These are phyloP conservation scores for Penicillium oxalicum DNA, from an alignment of 2,329 filamentous ascomycete genomes.

Conservation along the genomic window DNA sequence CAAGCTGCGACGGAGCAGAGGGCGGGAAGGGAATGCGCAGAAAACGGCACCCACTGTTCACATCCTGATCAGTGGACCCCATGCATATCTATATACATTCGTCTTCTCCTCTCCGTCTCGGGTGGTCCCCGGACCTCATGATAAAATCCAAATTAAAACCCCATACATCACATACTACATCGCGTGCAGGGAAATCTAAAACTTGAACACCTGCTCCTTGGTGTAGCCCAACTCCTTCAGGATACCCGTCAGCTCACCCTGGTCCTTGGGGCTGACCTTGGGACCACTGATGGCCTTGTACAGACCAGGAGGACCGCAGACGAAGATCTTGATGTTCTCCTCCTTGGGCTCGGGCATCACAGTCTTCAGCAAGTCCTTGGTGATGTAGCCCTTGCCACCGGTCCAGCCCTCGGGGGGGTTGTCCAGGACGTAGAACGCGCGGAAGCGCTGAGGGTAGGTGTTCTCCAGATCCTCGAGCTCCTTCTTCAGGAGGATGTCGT, in stretches of 20 bases:
- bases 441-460: slow-evolving; percentile 90
- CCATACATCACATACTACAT: too few relatives aligned
- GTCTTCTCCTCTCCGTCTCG: too few relatives aligned
- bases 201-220: slow-evolving; percentile 95
- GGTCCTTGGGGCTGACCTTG: slow-evolving; percentile 89
- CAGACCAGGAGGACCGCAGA: slow-evolving; percentile 86
- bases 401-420: slow-evolving; percentile 73
- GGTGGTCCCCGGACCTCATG: too few relatives aligned
- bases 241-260: slow-evolving; percentile 78
- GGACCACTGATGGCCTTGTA: slow-evolving; percentile 87
- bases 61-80: too few relatives aligned
- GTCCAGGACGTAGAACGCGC: slow-evolving; percentile 88
- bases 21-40: too few relatives aligned
- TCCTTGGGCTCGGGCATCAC: slow-evolving; percentile 88
- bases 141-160: too few relatives aligned
- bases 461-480: slow-evolving; percentile 86
- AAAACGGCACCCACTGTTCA: too few relatives aligned
- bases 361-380: slow-evolving; percentile 88
- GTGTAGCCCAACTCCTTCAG: slow-evolving; percentile 78
- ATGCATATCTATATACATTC: too few relatives aligned
- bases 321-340: slow-evolving; percentile 91
- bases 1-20: too few relatives aligned
- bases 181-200: slow-evolving; percentile 47
- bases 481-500: slow-evolving; percentile 84
- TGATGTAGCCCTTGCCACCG: slow-evolving; percentile 73